A percentile compares a stretch with the other conserved stretches of the same genome.
Evolutionary conservation across 331 rosid genomes (phyloP).

Genomic region (Acacia pycnantha): DNA sequence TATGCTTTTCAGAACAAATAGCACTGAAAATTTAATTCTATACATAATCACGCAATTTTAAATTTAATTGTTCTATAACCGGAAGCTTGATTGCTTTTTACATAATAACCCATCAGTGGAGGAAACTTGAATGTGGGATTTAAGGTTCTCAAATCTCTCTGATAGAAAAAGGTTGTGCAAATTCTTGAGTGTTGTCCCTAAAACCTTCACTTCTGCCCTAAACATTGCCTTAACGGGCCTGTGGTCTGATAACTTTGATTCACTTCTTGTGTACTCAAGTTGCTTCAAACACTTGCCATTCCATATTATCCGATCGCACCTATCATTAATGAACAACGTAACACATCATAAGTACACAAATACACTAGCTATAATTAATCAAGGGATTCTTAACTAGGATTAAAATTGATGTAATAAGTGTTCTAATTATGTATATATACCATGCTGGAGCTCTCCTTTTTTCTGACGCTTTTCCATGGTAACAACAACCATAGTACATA

Average conservation of each 20-base stretch:
- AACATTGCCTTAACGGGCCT: conserved; percentile 73
- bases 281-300: conserved; percentile 55
- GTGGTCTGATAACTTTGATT: conserved; percentile 68
- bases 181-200: conserved; percentile 18
- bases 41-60: neutral
- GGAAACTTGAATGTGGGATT: conserved; percentile 40
- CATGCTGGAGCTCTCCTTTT: conserved; percentile 79
- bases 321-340: neutral
- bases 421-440: conserved; percentile 24
- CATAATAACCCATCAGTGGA: conserved; percentile 28
- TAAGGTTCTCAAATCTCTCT: conserved; percentile 43
- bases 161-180: conserved; percentile 49
- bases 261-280: conserved; percentile 55
- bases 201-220: conserved; percentile 45
- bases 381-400: neutral
- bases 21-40: conserved; percentile 4
- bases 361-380: neutral
- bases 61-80: neutral
- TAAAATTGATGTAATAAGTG: neutral
- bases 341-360: neutral
- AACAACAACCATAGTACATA: conserved; percentile 45
- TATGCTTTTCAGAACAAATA: neutral
- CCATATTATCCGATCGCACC: conserved; percentile 92
- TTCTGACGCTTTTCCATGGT: conserved; percentile 34
- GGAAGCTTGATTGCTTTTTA: conserved; percentile 40